Evolutionary conservation across 805 yeast genomes (phyloP), one percentile per base, ranked within the genome.

Genomic region (Blastobotrys mokoenaii): DNA sequence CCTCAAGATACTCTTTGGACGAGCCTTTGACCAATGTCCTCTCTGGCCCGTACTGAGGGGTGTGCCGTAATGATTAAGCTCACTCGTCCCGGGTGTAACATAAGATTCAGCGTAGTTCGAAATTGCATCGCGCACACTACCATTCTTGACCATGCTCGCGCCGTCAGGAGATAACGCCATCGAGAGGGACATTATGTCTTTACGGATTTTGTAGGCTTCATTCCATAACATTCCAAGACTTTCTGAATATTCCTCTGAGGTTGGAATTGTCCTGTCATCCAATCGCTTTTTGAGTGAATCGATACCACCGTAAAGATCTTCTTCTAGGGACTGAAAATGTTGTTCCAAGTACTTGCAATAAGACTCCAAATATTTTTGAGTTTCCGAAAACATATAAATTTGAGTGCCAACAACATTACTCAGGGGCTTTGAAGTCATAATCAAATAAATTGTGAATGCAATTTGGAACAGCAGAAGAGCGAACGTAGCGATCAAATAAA

Each of bases 1-100:
- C 18, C 31, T 35, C 25, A 47, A 20, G 11, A 47, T 31, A 27
- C 36, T 29, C n/a, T 31, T 37, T 22, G 40, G 27, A 8, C 27
- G 27, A 22, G 8, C 4, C 8, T 22, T 22, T 22, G 27, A 8
- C 27, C 27, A 22, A 22, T 22, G 27, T 5, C 27, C 27, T 8
- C 8, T 17, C 6, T 20, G 29, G 11, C 10, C 22, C 4, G 29
- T 3, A 15, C 20, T 5, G 17, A 14, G 20, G 7, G 20, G 37
- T 5, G 17, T 14, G 37, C 4, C 15, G 8, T 8, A 16, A 6
- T 14, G 17, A 8, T 5, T 34, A 16, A 11, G 3, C 11, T 14
- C 37, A 34, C 12, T 14, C 8, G 37, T 15, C 22, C 6, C 18
- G 14, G 15, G 6, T 3, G 38, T 14, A 34, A 11, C 5, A 14